phyloP scores from a whole-genome alignment of 208 protist species.

The Strigomonas culicis region DNA sequence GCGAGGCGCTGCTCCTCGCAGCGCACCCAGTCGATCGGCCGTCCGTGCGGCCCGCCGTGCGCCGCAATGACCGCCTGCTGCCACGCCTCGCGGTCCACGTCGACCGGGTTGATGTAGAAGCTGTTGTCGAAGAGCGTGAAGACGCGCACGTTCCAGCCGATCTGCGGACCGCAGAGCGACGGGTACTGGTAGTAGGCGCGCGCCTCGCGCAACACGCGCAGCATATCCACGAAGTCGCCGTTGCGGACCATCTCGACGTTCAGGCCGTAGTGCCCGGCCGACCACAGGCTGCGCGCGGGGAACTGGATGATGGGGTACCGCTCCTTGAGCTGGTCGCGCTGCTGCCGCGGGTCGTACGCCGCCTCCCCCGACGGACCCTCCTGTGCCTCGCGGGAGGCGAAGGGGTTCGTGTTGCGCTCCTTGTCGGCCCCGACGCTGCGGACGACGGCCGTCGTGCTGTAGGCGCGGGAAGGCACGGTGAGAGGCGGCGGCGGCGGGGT shows the following conservation, averaged over 20 bases:
- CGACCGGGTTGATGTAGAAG: slow-evolving; percentile 86
- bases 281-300: slow-evolving; percentile 78
- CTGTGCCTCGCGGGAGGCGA: background rate
- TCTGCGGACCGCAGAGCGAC: slow-evolving; percentile 79
- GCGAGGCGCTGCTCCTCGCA: slow-evolving; percentile 56
- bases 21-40: slow-evolving; percentile 22
- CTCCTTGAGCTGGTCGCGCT: slow-evolving; percentile 25
- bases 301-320: slow-evolving; percentile 82
- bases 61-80: slow-evolving; percentile 21
- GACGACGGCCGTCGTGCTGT: background rate
- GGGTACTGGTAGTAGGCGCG: slow-evolving; percentile 88
- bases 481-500: background rate
- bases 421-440: background rate
- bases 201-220: slow-evolving; percentile 48
- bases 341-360: slow-evolving; percentile 15
- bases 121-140: slow-evolving; percentile 81
- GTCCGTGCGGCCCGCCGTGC: background rate
- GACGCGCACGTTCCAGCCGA: slow-evolving; percentile 88
- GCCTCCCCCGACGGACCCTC: too few species aligned
- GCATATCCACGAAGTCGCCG: slow-evolving; percentile 67
- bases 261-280: slow-evolving; percentile 48
- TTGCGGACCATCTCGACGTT: slow-evolving; percentile 20
- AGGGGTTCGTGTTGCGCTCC: background rate
- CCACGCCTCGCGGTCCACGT: slow-evolving; percentile 53
- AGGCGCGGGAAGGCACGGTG: background rate